A percentile compares a stretch with the other conserved stretches of the same genome.
phyloP scores from a whole-genome alignment of 2,329 filamentous ascomycete genomes.

The Venturia pyrina region DNA sequence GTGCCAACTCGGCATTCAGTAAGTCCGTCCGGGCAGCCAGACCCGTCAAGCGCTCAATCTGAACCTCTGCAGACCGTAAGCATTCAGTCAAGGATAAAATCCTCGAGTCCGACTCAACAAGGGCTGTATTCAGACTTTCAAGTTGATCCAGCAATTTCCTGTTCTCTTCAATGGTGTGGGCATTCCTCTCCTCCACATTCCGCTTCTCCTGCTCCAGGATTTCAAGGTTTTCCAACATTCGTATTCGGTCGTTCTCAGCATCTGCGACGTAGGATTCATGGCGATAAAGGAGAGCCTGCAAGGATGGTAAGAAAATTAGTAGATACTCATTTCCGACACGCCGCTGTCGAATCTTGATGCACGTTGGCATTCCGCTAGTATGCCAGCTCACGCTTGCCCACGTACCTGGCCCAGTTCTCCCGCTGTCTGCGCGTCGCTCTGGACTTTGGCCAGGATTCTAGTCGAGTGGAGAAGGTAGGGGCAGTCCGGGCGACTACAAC shows the following conservation, averaged over 20 bases:
- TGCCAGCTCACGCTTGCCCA: slow-evolving; percentile 20
- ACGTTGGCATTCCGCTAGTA: slow-evolving; percentile 10
- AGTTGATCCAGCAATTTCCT: slow-evolving; percentile 70
- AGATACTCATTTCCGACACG: not conserved
- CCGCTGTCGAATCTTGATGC: slow-evolving; percentile 13
- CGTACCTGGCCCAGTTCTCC: slow-evolving; percentile 87
- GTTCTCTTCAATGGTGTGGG: slow-evolving; percentile 73
- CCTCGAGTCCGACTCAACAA: slow-evolving; percentile 68
- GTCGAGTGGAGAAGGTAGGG: slow-evolving; percentile 73
- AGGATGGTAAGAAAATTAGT: not conserved
- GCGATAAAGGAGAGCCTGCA: slow-evolving; percentile 80
- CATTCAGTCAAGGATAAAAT: slow-evolving; percentile 68
- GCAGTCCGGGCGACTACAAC: slow-evolving; percentile 75
- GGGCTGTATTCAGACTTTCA: slow-evolving; percentile 70
- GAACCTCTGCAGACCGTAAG: slow-evolving; percentile 66
- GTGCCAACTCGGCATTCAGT: slow-evolving; percentile 68
- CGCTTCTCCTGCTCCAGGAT: slow-evolving; percentile 63
- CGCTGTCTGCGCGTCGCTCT: slow-evolving; percentile 78
- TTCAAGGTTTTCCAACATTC: slow-evolving; percentile 63
- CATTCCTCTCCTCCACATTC: slow-evolving; percentile 64
- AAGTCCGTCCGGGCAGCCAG: slow-evolving; percentile 66
- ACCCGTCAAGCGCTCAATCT: slow-evolving; percentile 62
- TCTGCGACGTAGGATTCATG: slow-evolving; percentile 94
- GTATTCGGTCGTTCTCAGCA: slow-evolving; percentile 72
- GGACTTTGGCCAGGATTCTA: slow-evolving; percentile 65